Conservation (phyloP, 805 yeast genomes). For the Metschnikowia matae region DNA sequence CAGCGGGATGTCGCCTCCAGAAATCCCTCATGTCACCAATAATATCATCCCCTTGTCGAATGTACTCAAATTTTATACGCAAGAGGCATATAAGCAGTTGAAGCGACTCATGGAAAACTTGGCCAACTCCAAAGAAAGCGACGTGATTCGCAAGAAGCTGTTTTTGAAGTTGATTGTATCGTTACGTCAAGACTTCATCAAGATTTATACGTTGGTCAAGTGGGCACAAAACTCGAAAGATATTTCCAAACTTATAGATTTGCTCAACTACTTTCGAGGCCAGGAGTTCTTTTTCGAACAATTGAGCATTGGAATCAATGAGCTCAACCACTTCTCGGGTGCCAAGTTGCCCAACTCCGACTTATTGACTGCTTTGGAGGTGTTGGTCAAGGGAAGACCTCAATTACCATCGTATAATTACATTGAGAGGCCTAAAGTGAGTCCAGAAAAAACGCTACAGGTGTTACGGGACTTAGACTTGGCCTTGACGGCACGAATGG, state of each 20-base stretch:
- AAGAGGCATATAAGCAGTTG: slow-evolving; percentile 60
- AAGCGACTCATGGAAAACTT: slow-evolving; percentile 58
- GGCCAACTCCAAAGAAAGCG: slow-evolving; percentile 47
- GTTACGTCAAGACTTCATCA: slow-evolving; percentile 77
- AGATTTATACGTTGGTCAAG: slow-evolving; percentile 79
- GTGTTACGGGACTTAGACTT: slow-evolving; percentile 69
- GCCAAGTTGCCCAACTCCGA: slow-evolving; percentile 95
- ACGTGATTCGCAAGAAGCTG: slow-evolving; percentile 60
- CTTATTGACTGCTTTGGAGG: slow-evolving; percentile 80
- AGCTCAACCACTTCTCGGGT: slow-evolving; percentile 68
- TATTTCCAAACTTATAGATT: slow-evolving; percentile 73
- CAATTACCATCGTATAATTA: slow-evolving; percentile 62
- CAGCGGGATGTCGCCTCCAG: slow-evolving; percentile 24
- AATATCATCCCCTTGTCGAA: slow-evolving; percentile 63
- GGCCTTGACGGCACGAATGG: slow-evolving; percentile 68
- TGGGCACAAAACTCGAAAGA: slow-evolving; percentile 79
- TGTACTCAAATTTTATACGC: slow-evolving; percentile 56
- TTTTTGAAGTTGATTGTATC: slow-evolving; percentile 66
- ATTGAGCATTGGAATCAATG: slow-evolving; percentile 61
- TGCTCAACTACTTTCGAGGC: slow-evolving; percentile 80
- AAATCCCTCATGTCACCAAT: slow-evolving; percentile 67
- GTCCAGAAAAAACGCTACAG: slow-evolving; percentile 52
- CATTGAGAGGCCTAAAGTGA: slow-evolving; percentile 45
- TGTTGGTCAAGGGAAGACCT: slow-evolving; percentile 73
- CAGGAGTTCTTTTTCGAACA: slow-evolving; percentile 66